These are phyloP conservation scores for Metarhizium guizhouense DNA, from an alignment of 2,329 filamentous ascomycete species.

Conservation along the genomic window DNA sequence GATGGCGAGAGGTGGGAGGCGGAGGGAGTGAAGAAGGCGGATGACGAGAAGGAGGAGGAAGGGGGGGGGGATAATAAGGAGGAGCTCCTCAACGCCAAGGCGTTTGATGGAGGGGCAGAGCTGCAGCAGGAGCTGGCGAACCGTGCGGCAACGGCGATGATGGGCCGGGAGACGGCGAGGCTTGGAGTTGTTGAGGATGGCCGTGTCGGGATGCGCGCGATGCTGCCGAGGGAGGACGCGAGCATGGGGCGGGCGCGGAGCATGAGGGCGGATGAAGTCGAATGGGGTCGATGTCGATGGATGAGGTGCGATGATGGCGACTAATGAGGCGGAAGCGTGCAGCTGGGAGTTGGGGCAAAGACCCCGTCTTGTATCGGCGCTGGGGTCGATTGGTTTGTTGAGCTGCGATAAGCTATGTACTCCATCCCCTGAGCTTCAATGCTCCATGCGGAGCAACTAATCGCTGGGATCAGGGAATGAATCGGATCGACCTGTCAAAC, in stretches of 20 bases:
- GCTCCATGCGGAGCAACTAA: background rate
- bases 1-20: background rate
- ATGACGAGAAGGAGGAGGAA: background rate
- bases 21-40: background rate
- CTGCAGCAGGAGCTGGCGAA: slow-evolving; percentile 5
- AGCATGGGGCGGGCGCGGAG: background rate
- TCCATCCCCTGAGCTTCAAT: too few species aligned
- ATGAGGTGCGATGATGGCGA: too few species aligned
- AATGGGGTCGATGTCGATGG: background rate
- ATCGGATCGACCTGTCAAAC: too few species aligned
- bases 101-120: background rate
- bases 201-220: background rate
- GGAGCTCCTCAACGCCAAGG: background rate
- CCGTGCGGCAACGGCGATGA: background rate
- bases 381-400: background rate
- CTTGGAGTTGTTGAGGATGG: background rate
- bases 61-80: background rate
- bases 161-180: background rate
- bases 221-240: background rate
- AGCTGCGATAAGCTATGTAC: background rate
- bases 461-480: background rate
- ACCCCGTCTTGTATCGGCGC: background rate
- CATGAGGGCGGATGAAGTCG: slow-evolving; percentile 1
- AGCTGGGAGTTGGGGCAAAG: too few species aligned
- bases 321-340: too few species aligned